Evolutionary conservation across 176 grass and related monocot genomes (phyloP), one percentile per base, ranked within the genome.

Genomic region (Panicum miliaceum): DNA sequence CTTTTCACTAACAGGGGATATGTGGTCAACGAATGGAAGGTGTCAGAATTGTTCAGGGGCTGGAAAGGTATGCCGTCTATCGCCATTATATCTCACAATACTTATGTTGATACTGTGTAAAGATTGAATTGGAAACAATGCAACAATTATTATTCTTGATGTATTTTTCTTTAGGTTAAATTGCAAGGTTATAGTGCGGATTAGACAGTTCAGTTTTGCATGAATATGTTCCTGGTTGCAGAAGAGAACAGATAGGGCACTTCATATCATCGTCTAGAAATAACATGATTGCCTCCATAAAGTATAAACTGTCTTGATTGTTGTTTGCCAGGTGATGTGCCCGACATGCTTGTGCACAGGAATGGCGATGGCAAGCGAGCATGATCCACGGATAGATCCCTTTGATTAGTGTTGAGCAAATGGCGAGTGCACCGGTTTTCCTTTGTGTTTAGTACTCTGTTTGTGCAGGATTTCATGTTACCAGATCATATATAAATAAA

Each of bases 261-360:
- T 35, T 23, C n/a, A 57, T 67, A 56, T 40, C n/a, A 27, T 74
- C 11, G 46, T 56, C 23, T 45, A 43, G 12, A 5, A 45, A 15
- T 41, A 51, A 54, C 51, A 63, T 76, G 69, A 47, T 56, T 15
- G 3, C 61, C 12, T 20, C 0, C 7, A 22, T 8, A 22, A 76
- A 58, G 20, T 16, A 75, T 64, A 57, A 22, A 56, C 42, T 64
- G n/a, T 37, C 12, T 16, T 81, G 18, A 77, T 40, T 66, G 22
- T 22, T 26, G 18, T 78, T 81, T 82, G 23, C 76, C 86, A 98
- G 93, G 96, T 98, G 41, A 98, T 94, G 96, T 98, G 96, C 50
- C 93, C 96, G 18, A 95, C 93, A 75, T 98, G 96, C 90, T 89
- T 98, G 50, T 98, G 96, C 87, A 98, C 93, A 12, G 96, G 96